Evolutionary conservation across 2,329 filamentous ascomycete genomes (phyloP).

Genomic region (Aspergillus udagawae): DNA sequence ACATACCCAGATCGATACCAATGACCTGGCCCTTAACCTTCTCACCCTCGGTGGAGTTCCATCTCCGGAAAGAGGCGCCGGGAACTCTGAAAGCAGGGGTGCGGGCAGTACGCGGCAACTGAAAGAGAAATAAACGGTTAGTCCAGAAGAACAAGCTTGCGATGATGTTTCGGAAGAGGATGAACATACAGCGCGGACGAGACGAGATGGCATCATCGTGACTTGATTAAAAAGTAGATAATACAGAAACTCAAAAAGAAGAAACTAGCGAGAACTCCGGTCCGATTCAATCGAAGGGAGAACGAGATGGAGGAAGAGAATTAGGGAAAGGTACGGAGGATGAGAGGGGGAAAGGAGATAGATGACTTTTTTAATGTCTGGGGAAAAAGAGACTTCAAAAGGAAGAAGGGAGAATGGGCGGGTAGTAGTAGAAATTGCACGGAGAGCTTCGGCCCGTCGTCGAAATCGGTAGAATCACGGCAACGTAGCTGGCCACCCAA

Average conservation of each 20-base stretch:
- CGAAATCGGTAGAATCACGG: conserved; percentile 36
- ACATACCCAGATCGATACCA: conserved; percentile 91
- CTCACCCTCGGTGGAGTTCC: conserved; percentile 52
- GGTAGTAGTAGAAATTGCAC: conserved; percentile 29
- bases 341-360: conserved; percentile 19
- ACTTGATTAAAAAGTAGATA: conserved; percentile 28
- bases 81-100: conserved; percentile 67
- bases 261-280: conserved; percentile 24
- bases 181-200: conserved; percentile 69
- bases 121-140: conserved; percentile 18
- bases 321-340: conserved; percentile 18
- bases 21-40: conserved; percentile 97
- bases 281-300: conserved; percentile 33
- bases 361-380: conserved; percentile 14
- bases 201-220: conserved; percentile 69
- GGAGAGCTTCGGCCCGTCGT: conserved; percentile 34
- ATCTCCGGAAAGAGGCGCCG: conserved; percentile 64
- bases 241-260: conserved; percentile 31
- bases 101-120: conserved; percentile 78
- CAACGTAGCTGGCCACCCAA: conserved; percentile 14
- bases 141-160: conserved; percentile 16
- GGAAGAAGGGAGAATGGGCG: conserved; percentile 27
- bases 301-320: conserved; percentile 12
- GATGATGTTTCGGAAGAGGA: conserved; percentile 7
- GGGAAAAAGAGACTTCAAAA: conserved; percentile 19